Percentiles rank a stretch among this genome's conserved stretches.
Conservation (phyloP, 2,329 filamentous ascomycete species). For the Diaporthe nobilis region DNA sequence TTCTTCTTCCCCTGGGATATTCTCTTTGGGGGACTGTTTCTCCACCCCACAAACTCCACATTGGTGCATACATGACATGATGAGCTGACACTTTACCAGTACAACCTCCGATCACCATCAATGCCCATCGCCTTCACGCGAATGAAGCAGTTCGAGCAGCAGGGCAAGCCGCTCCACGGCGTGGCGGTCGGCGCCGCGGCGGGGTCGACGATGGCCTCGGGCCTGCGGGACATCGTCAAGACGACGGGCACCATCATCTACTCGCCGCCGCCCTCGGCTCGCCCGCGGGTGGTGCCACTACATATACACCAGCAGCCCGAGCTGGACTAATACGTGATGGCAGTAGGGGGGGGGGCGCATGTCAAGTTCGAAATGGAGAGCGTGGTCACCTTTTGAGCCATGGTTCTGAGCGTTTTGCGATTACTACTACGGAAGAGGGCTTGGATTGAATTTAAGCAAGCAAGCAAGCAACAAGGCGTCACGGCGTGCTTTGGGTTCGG, state of each 20-base stretch:
- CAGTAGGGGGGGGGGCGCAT: too few relatives aligned
- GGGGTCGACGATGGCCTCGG: constrained; percentile 35
- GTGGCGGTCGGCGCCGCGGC: constrained; percentile 37
- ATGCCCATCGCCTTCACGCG: constrained; percentile 42
- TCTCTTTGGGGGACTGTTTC: neutral
- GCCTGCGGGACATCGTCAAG: constrained; percentile 26
- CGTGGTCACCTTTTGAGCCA: neutral
- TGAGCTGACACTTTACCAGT: constrained; percentile 3
- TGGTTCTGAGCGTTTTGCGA: neutral
- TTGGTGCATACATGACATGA: neutral
- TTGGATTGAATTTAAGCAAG: neutral
- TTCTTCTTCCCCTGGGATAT: neutral
- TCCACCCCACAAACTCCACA: neutral
- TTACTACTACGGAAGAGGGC: neutral
- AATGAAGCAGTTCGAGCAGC: constrained; percentile 40
- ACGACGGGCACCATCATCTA: constrained; percentile 25
- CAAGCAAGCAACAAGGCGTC: constrained; percentile 1
- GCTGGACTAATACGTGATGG: neutral
- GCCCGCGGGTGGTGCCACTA: neutral
- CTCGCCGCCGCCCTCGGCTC: neutral
- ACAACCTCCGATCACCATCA: constrained; percentile 37
- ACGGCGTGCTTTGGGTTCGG: neutral
- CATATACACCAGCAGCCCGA: constrained; percentile 6
- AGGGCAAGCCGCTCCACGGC: constrained; percentile 36
- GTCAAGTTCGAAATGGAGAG: neutral